Base-by-base conservation (phyloP, 768 basidiomycete species). In the Chalciporus piperatus region DNA sequence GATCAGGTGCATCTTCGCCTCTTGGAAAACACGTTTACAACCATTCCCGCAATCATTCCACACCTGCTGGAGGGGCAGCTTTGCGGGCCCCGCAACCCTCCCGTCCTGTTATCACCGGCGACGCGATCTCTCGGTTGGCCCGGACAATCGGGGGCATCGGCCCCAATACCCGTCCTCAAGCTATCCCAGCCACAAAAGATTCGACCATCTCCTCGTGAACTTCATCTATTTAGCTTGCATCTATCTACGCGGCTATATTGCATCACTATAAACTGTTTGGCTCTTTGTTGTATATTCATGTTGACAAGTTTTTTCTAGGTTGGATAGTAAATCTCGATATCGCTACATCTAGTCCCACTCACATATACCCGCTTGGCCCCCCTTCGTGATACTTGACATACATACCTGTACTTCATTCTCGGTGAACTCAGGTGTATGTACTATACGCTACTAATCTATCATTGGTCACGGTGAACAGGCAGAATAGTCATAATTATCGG, bases 81-180 rank as follows among this genome's bases (percentile, higher is more conserved):
- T 70, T 77, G 44, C 78, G 81, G 20, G 47, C 65, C 17, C 66
- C 70, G 16, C 79, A 82, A 55, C 54, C 72, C 30, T 74, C 57
- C 12, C 78, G 89, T 10, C 89, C 89, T n/a, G 76, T 90, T 40
- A 78, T 91, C 58, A 85, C 85, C 6, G 83, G 76, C 12, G 87
- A 85, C 45, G 89, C 87, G 3, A 77, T 89, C 45, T 83, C 87
- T 12, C 74, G 75, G 51, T 66, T 91, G 28, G 83, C 81, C 23
- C 76, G 79, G 57, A 82, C 84, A 10, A 82, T 89, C 37, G 84
- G 81, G 20, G 62, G 66, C 55, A 48, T 61, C 19, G 64, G 62
- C 48, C 50, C 61, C 40, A 37, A 57, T 32, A 6, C 67, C 10
- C 69, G 67, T 17, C 42, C 65, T 27, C 62, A 62, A 39, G 10